Percentiles rank a stretch among this genome's conserved stretches.
phyloP scores from a whole-genome alignment of 208 protist genomes.

The Crithidia acanthocephali region DNA sequence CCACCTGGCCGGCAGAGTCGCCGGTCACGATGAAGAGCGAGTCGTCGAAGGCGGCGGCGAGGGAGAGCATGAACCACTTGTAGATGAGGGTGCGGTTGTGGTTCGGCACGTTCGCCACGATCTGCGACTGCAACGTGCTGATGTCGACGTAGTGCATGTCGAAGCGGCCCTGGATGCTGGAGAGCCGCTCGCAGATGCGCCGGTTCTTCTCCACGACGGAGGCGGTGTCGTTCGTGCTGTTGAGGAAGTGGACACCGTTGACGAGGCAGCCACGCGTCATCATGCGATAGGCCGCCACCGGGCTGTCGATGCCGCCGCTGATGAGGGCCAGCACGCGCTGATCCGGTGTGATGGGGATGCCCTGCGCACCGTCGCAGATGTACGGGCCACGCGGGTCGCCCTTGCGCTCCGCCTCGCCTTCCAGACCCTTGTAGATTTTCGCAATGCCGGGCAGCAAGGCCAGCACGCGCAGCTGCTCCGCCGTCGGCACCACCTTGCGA shows the following conservation, averaged over 20 bases:
- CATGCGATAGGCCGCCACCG: conserved; percentile 87
- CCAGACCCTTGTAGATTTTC: conserved; percentile 63
- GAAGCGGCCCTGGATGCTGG: conserved; percentile 68
- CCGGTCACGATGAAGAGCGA: conserved; percentile 70
- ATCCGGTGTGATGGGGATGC: conserved; percentile 67
- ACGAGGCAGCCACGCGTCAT: conserved; percentile 85
- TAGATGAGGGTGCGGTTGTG: conserved; percentile 86
- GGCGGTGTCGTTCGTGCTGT: conserved; percentile 85
- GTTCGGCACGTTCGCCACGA: conserved; percentile 78
- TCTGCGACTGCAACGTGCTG: conserved; percentile 80
- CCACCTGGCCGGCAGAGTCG: conserved; percentile 83
- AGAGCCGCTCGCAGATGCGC: conserved; percentile 66
- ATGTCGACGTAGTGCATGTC: conserved; percentile 89
- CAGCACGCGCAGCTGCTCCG: conserved; percentile 62
- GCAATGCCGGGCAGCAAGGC: conserved; percentile 72
- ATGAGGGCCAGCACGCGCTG: conserved; percentile 70
- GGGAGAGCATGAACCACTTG: conserved; percentile 88
- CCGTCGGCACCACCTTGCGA: conserved; percentile 47
- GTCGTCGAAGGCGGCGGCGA: conserved; percentile 65
- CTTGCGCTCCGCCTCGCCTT: conserved; percentile 29
- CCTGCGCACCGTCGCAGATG: conserved; percentile 65
- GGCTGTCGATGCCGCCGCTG: conserved; percentile 87
- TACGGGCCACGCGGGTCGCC: conserved; percentile 65
- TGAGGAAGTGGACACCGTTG: conserved; percentile 78
- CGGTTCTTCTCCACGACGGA: conserved; percentile 82